phyloP scores from a whole-genome alignment of 257 asterid species.

The Osmanthus fragrans region DNA sequence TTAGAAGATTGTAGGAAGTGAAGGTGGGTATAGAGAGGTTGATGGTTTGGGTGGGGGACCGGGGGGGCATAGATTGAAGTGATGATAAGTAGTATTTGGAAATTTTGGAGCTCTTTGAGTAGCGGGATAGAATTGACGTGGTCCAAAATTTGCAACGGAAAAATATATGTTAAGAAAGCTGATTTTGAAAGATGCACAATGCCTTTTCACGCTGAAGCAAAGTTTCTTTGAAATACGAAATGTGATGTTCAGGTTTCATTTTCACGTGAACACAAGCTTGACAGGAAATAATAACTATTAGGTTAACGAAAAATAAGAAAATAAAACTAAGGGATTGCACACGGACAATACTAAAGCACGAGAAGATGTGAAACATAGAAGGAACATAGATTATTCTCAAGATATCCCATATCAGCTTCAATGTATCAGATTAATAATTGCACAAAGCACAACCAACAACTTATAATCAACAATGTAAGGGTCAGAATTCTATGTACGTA shows the following conservation, averaged over 20 bases:
- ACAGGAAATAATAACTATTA: neutral
- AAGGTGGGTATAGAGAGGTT: neutral
- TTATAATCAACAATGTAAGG: neutral
- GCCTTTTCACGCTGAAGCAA: neutral
- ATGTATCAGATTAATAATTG: neutral
- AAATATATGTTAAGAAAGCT: neutral
- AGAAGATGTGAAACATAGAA: neutral
- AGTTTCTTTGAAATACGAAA: neutral
- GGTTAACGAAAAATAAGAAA: too few relatives aligned
- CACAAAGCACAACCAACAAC: neutral
- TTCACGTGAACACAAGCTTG: neutral
- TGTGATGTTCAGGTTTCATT: neutral
- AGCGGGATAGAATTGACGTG: neutral
- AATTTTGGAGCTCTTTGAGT: neutral
- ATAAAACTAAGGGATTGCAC: too few relatives aligned
- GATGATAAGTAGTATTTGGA: neutral
- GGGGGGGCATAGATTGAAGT: neutral
- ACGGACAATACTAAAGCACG: neutral
- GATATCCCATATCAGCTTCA: neutral
- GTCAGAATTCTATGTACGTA: neutral
- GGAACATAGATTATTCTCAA: neutral
- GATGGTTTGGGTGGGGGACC: neutral
- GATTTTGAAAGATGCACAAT: neutral
- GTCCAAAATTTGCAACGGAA: neutral
- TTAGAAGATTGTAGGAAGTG: neutral